phyloP scores from a whole-genome alignment of 1,284 basidiomycete genomes.

The Moesziomyces parantarcticus region DNA sequence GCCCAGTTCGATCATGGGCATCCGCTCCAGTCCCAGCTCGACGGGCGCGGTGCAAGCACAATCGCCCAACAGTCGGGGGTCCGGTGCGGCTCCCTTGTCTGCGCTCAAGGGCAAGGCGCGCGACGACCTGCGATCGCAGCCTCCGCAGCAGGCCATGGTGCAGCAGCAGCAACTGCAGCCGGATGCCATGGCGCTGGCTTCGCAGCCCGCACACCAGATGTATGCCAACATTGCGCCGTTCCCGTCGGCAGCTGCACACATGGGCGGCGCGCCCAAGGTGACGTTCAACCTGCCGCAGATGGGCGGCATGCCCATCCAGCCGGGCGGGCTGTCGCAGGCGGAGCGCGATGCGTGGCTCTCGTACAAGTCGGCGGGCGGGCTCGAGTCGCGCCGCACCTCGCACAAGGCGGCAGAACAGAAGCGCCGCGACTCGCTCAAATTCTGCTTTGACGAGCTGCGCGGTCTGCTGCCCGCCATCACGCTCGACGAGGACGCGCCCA shows the following conservation, averaged over 20 bases:
- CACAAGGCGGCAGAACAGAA: constrained; percentile 99
- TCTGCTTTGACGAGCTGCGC: constrained; percentile 93
- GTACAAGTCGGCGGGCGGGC: constrained; percentile 46
- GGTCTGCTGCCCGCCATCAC: constrained; percentile 76
- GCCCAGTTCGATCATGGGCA: constrained; percentile 65
- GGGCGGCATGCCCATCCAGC: constrained; percentile 45
- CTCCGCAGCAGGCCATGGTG: constrained; percentile 16
- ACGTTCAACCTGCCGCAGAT: constrained; percentile 42
- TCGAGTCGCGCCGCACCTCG: constrained; percentile 80
- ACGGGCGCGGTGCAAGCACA: constrained; percentile 10
- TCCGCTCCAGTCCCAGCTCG: constrained; percentile 33
- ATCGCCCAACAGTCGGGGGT: constrained; percentile 17
- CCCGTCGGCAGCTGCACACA: constrained; percentile 1
- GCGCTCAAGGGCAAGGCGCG: constrained; percentile 31
- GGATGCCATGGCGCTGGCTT: constrained; percentile 7
- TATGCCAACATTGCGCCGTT: constrained; percentile 39
- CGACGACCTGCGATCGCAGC: constrained; percentile 12
- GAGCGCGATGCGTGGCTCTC: constrained; percentile 58
- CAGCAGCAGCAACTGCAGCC: constrained; percentile 22
- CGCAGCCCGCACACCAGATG: constrained; percentile 13
- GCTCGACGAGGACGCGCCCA: constrained; percentile 63
- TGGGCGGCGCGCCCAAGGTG: constrained; percentile 27
- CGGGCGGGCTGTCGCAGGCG: constrained; percentile 43
- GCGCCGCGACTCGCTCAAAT: constrained; percentile 92
- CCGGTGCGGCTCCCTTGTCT: background rate